Base-by-base conservation (phyloP, 306 rosid species). In the Quercus rubra region DNA sequence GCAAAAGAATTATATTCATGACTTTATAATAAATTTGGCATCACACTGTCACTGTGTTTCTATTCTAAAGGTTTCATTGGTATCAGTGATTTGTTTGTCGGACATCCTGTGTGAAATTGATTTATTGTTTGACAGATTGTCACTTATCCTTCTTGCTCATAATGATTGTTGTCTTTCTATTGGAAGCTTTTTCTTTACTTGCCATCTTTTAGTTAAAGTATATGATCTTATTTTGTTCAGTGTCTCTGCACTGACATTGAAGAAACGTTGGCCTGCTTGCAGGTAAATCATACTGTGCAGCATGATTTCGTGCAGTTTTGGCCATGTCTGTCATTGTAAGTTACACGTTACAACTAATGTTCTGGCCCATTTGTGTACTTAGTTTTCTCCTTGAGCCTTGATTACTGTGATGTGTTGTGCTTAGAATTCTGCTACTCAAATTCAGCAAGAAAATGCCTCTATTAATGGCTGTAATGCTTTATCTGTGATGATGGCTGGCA, bases 261-360 rank as follows among this genome's bases (percentile, higher is more conserved):
- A 92, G 99, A 96, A 89, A 96, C 99, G 71, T 81, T 96, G 80
- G 91, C 99, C 80, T 96, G 99, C 84, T 87, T 96, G 89, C 99
- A 96, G 99, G 99, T 96, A 74, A 72, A 52, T 71, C 19, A 25
- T 55, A 55, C 12, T 70, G 51, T 8, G 23, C 31, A n/a, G 43
- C 54, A 43, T 55, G 14, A 57, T 35, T 35, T 80, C 13, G 2
- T 55, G 77, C 25, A 25, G 75, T 62, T 25, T 12, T 52, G 17
- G 11, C 77, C 59, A 18, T 18, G 33, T 58, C n/a, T 30, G 17
- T 54, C 8, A 28, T 49, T 28, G 27, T 7, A 28, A 67, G 33
- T 49, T 68, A 35, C 78, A 46, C 4, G 12, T 54, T 55, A 74
- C 79, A 64, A 74, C 20, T 23, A 11, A n/a, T 54, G 55, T 28